Evolutionary conservation across 768 basidiomycete genomes (phyloP), one percentile per base, ranked within the genome.

Genomic region (Calvatia gigantea): DNA sequence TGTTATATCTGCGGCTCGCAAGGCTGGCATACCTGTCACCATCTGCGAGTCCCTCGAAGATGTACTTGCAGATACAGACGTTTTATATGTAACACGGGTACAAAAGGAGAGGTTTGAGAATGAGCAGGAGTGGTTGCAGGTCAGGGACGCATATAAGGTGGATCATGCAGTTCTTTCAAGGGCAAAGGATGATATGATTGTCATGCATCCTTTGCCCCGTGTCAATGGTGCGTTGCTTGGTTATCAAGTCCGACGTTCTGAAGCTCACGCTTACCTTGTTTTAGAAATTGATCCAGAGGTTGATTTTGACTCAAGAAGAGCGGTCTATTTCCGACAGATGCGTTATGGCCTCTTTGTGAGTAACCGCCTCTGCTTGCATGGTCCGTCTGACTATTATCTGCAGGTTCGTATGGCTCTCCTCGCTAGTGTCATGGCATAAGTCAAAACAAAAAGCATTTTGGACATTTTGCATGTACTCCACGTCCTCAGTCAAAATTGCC

Each of bases 241-340:
- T 31, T 53, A 17, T 31, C 28, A 6, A 11, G n/a, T 48, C 3
- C 28, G n/a, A 11, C n/a, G 11, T 15, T 4, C 8, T 25, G 45
- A 44, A 4, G 21, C 27, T 51, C 3, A 49, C 31, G n/a, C 17
- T 9, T 56, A 32, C 33, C 58, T 23, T n/a, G n/a, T n/a, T 3
- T 61, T 47, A 94, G 97, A 99, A 88, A 98, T 99, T 63, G 96
- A 98, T 68, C 92, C 94, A 2, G 95, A 96, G 69, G 95, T 99
- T 42, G 97, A 99, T 71, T 98, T 95, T 62, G 96, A 98, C 70
- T 89, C 85, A 6, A 84, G 91, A 27, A 83, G 95, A 9, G 95
- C 95, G 2, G 94, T 92, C 19, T 98, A 98, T 73, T 98, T 98
- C 88, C 86, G 96, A 35, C 95, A 98, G 67, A 98, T 97, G 95